These are phyloP conservation scores for Rhodotorula sp. DNA, from an alignment of 1,284 basidiomycete genomes.

Conservation along the genomic window DNA sequence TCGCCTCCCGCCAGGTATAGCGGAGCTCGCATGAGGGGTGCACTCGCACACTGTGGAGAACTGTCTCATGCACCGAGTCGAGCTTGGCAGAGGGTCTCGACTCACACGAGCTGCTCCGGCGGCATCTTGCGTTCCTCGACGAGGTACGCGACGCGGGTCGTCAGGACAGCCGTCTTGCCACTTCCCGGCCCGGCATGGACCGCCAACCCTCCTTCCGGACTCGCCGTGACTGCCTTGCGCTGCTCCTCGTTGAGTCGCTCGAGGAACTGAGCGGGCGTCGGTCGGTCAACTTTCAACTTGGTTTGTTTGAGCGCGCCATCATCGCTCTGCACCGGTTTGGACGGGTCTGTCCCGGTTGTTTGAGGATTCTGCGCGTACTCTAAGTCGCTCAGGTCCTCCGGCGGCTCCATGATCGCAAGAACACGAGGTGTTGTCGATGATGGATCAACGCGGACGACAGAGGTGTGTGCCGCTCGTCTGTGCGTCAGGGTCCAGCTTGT, in stretches of 20 bases:
- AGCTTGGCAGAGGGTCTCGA: not conserved
- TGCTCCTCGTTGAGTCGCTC: constrained; percentile 41
- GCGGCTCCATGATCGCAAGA: constrained; percentile 18
- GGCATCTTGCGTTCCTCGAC: constrained; percentile 53
- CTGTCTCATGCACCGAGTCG: not conserved
- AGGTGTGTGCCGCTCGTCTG: no score
- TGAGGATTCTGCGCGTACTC: constrained; percentile 7
- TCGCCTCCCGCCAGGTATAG: no score
- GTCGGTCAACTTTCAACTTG: constrained; percentile 5
- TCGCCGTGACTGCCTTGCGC: constrained; percentile 30
- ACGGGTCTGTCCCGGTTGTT: not conserved
- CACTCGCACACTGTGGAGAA: no score
- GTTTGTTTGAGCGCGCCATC: constrained; percentile 14
- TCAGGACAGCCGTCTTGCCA: constrained; percentile 64
- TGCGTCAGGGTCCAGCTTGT: no score
- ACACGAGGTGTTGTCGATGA: no score
- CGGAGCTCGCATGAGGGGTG: no score
- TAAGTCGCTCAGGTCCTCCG: constrained; percentile 24
- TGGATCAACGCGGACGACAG: not conserved
- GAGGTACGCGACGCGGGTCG: constrained; percentile 72
- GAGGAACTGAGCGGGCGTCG: constrained; percentile 24
- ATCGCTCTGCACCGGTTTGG: no score
- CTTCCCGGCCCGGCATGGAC: constrained; percentile 70
- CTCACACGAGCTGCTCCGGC: constrained; percentile 40
- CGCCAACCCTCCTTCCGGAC: constrained; percentile 64